These are phyloP conservation scores for Casuarina cunninghamiana DNA, from an alignment of 306 rosid genomes.

Conservation along the genomic window DNA sequence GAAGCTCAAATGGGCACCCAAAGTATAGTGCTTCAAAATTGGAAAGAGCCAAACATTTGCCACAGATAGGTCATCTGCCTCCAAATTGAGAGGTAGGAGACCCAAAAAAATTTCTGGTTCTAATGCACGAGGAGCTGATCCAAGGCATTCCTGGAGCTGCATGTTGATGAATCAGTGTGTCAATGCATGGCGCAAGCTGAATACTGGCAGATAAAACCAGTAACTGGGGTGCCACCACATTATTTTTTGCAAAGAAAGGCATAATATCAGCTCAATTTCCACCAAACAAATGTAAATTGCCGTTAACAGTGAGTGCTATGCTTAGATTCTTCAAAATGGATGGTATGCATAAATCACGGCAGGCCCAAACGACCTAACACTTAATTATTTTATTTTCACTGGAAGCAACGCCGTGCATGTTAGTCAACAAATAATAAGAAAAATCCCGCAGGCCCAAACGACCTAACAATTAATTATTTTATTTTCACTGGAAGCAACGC, in stretches of 20 bases:
- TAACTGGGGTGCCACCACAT: not conserved
- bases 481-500: too few relatives aligned
- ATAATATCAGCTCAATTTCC: not conserved
- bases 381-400: too few relatives aligned
- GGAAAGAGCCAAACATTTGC: constrained; percentile 88
- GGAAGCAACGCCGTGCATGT: too few relatives aligned
- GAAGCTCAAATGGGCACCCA: constrained; percentile 68
- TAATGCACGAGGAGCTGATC: constrained; percentile 77
- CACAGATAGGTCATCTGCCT: constrained; percentile 56
- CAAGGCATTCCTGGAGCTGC: constrained; percentile 89
- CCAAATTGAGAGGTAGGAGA: constrained; percentile 79
- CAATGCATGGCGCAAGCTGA: not conserved
- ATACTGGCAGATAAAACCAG: not conserved
- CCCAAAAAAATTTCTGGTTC: constrained; percentile 80
- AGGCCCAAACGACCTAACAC: too few relatives aligned
- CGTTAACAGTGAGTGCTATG: not conserved
- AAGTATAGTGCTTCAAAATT: constrained; percentile 74
- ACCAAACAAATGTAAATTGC: not conserved
- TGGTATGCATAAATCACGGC: too few relatives aligned
- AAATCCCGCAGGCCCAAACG: too few relatives aligned
- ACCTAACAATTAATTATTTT: too few relatives aligned
- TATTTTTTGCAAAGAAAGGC: not conserved
- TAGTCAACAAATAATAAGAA: too few relatives aligned
- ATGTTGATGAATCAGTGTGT: constrained; percentile 27
- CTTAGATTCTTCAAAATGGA: too few relatives aligned